Conservation (phyloP, 1,139 yeast genomes). For the Waltiozyma sp. region DNA sequence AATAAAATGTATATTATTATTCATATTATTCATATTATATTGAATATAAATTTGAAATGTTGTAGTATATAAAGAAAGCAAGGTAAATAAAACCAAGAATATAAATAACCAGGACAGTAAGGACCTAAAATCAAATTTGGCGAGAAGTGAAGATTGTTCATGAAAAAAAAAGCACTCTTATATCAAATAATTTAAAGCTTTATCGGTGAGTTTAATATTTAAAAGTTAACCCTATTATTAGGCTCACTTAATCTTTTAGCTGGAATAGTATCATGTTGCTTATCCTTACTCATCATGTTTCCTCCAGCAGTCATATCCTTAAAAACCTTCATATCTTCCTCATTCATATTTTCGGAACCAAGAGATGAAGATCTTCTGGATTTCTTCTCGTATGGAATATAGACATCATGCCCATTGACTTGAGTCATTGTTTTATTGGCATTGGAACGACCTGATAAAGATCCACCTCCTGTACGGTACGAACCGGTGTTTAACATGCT, state of each 20-base stretch:
- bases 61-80: too few relatives aligned
- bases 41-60: too few relatives aligned
- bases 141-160: too few relatives aligned
- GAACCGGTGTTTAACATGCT: conserved; percentile 10
- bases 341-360: conserved; percentile 5
- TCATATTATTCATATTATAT: too few relatives aligned
- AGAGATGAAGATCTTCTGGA: conserved; percentile 12
- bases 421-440: conserved; percentile 8
- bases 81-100: too few relatives aligned
- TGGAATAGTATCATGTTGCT: not conserved
- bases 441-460: conserved; percentile 12
- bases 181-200: too few relatives aligned
- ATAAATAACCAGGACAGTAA: too few relatives aligned
- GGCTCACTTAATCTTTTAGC: not conserved
- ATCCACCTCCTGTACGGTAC: conserved; percentile 2
- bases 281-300: not conserved
- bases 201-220: too few relatives aligned
- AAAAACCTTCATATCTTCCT: conserved; percentile 1
- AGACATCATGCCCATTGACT: conserved; percentile 11
- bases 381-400: conserved; percentile 10
- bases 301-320: not conserved
- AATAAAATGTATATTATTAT: not conserved
- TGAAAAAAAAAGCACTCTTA: too few relatives aligned
- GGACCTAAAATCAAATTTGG: too few relatives aligned
- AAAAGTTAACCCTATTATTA: not conserved